A percentile compares a stretch with the other conserved stretches of the same genome.
These are phyloP conservation scores for Galeopsis tetrahit DNA, from an alignment of 257 asterid species.

Conservation along the genomic window DNA sequence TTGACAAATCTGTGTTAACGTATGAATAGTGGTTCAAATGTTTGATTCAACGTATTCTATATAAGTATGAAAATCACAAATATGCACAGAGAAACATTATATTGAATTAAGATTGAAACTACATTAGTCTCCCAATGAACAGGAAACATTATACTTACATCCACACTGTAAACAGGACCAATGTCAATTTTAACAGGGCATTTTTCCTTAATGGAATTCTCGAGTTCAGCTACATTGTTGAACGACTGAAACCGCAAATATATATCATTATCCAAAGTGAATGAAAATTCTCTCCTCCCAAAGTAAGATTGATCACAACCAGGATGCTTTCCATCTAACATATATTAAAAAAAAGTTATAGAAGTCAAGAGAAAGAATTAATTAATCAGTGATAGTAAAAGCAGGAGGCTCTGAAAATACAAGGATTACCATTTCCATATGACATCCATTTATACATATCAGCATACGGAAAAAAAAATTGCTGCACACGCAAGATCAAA, in stretches of 20 bases:
- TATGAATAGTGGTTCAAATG: no score
- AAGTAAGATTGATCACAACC: conserved; percentile 91
- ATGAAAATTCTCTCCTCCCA: conserved; percentile 88
- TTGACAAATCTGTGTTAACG: background rate
- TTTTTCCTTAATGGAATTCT: conserved; percentile 73
- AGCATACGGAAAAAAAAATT: conserved; percentile 76
- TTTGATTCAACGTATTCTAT: no score
- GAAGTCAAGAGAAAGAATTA: conserved; percentile 16
- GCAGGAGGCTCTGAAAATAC: conserved; percentile 14
- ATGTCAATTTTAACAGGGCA: conserved; percentile 89
- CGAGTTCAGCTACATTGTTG: conserved; percentile 58
- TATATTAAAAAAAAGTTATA: conserved; percentile 23
- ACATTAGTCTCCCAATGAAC: conserved; percentile 5
- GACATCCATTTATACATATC: conserved; percentile 90
- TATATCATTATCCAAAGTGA: conserved; percentile 81
- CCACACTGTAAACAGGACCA: conserved; percentile 90
- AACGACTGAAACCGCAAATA: conserved; percentile 85
- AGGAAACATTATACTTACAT: conserved; percentile 55
- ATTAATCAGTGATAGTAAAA: conserved; percentile 6
- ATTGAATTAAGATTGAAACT: background rate
- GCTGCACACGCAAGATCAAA: conserved; percentile 52
- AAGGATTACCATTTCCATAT: conserved; percentile 77
- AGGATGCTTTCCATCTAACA: conserved; percentile 88
- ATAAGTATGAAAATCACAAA: no score
- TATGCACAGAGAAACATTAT: no score